Conservation (phyloP, 1,284 basidiomycete genomes). For the Rugosomyces carneus region DNA sequence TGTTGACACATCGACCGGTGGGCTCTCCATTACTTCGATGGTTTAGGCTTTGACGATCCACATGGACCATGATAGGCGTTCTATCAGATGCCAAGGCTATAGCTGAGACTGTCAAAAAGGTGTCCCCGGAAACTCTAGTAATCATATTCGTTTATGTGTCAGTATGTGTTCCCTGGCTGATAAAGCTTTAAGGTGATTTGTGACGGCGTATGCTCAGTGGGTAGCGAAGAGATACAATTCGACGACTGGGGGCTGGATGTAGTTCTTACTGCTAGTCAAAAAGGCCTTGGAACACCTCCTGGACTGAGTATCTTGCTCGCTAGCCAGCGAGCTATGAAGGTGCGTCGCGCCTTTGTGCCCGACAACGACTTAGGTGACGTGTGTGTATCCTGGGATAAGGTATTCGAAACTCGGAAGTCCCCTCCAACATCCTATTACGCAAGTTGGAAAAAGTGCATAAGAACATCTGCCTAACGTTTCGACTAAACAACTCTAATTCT, state of each 20-base stretch:
- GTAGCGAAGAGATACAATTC: slow-evolving; percentile 92
- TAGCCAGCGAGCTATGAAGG: slow-evolving; percentile 75
- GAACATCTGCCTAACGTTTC: not conserved
- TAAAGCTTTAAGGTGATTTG: slow-evolving; percentile 50
- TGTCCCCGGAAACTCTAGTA: slow-evolving; percentile 85
- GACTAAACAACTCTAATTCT: not conserved
- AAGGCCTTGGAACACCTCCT: slow-evolving; percentile 93
- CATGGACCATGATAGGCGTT: slow-evolving; percentile 46
- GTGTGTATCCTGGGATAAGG: slow-evolving; percentile 38
- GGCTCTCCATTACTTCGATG: slow-evolving; percentile 2
- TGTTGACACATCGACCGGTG: slow-evolving; percentile 88
- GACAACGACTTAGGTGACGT: not conserved
- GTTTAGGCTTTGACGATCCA: not conserved
- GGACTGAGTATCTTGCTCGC: slow-evolving; percentile 86
- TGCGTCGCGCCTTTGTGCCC: slow-evolving; percentile 16
- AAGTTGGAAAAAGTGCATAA: slow-evolving; percentile 73
- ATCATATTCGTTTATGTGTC: slow-evolving; percentile 11
- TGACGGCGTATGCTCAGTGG: slow-evolving; percentile 95
- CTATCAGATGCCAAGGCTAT: slow-evolving; percentile 83
- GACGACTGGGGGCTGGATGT: slow-evolving; percentile 94
- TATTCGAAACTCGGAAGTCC: slow-evolving; percentile 63
- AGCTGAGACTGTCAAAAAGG: slow-evolving; percentile 65
- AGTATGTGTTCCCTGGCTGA: slow-evolving; percentile 1
- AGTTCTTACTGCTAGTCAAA: slow-evolving; percentile 88
- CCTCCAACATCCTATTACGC: slow-evolving; percentile 83